Base-by-base conservation (phyloP, 768 basidiomycete genomes). In the Boletus sensibilis region DNA sequence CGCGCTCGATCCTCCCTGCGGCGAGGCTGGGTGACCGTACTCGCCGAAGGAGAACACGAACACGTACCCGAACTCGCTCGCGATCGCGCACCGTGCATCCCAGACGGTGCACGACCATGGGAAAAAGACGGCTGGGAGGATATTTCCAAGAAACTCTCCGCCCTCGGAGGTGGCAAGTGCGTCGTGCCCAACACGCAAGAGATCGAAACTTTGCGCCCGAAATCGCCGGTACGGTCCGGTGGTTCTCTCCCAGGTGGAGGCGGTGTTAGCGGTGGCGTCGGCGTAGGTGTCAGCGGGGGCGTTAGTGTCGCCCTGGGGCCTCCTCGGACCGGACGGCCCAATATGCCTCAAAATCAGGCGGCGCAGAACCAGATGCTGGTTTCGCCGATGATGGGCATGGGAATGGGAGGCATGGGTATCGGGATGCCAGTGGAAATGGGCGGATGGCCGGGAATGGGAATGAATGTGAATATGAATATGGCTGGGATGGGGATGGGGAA, bases 21-120 rank as follows among this genome's bases (percentile, higher is more conserved):
- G 0, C 82, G 86, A 12, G 96, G 96, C 7, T 99, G 97, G 97
- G 87, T 97, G 12, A 91, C 92, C n/a, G 85, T 87, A 12, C 78
- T 90, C 43, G 80, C 79, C 2, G 84, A 85, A 4, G 84, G 82
- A 5, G 85, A 87, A 63, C 81, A 87, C 55, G 76, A 78, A 21
- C 77, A 75, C 49, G 69, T 85, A 39, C 77, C 78, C 59, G 68
- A 70, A 18, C 69, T 71, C 57, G 48, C 61, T 1, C 70, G 61
- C 29, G 70, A 71, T 21, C 72, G 71, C 31, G 67, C 63, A 1
- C 63, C 70, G 35, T 69, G 65, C 56, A 51, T 66, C n/a, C 61
- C 62, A 38, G 60, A 66, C 43, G 58, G 68, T 29, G 64, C 72
- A 20, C 71, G 72, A 20, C 76, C 72, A 14, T 90, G 87, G 87